Conservation (phyloP, 371 early-diverging fungal genomes). For the Rhizopus arrhizus region DNA sequence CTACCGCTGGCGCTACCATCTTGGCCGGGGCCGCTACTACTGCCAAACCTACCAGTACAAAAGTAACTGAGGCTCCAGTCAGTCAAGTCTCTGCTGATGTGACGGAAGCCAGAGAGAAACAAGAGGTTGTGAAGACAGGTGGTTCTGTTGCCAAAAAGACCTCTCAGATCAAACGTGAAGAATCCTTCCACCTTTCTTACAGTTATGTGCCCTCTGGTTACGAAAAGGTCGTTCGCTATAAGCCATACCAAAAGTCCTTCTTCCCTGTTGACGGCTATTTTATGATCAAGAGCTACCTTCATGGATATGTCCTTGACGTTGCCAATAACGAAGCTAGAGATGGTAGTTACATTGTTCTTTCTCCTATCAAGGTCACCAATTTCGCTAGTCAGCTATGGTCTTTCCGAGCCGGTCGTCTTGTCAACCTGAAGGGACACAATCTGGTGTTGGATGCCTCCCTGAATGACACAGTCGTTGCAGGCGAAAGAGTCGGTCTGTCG, state of each 20-base stretch:
- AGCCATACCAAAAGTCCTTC: slow-evolving; percentile 22
- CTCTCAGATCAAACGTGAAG: slow-evolving; percentile 23
- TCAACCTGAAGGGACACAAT: slow-evolving; percentile 49
- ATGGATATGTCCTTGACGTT: slow-evolving; percentile 47
- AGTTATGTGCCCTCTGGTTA: slow-evolving; percentile 44
- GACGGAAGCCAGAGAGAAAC: neutral
- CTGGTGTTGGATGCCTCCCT: slow-evolving; percentile 40
- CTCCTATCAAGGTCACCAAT: slow-evolving; percentile 34
- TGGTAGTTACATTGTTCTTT: slow-evolving; percentile 35
- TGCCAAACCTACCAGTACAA: slow-evolving; percentile 7
- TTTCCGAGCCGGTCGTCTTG: slow-evolving; percentile 48
- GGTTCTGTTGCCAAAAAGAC: slow-evolving; percentile 12
- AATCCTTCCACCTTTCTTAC: slow-evolving; percentile 21
- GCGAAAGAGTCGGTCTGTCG: slow-evolving; percentile 38
- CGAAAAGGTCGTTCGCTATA: slow-evolving; percentile 43
- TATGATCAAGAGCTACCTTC: slow-evolving; percentile 47
- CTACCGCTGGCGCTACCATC: slow-evolving; percentile 26
- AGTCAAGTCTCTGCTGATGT: slow-evolving; percentile 5
- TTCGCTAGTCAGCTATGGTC: slow-evolving; percentile 60
- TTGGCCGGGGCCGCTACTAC: slow-evolving; percentile 6
- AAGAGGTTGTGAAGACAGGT: neutral
- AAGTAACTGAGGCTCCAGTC: slow-evolving; percentile 10
- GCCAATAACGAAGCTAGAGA: slow-evolving; percentile 26
- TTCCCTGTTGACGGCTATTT: slow-evolving; percentile 45
- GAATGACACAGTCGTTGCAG: slow-evolving; percentile 26